Evolutionary conservation across 768 basidiomycete genomes (phyloP).

Genomic region (Tricholoma furcatifolium): DNA sequence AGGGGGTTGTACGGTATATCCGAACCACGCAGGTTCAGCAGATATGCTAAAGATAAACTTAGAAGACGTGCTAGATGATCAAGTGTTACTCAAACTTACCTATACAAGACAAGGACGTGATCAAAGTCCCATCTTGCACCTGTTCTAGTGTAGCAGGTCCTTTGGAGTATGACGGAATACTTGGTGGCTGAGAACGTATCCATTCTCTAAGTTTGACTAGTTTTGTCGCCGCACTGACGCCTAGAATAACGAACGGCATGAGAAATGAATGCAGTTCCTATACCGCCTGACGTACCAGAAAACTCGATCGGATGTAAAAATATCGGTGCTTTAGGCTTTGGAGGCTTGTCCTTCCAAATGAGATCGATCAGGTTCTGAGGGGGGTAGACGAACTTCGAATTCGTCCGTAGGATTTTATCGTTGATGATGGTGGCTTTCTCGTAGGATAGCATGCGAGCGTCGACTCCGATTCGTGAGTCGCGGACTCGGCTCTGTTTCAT

Average conservation of each 20-base stretch:
- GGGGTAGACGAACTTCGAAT: conserved; percentile 74
- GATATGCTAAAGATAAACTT: conserved; percentile 55
- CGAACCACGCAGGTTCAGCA: conserved; percentile 84
- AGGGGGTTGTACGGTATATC: conserved; percentile 93
- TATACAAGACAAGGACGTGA: conserved; percentile 69
- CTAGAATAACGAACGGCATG: conserved; percentile 24
- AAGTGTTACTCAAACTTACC: conserved; percentile 44
- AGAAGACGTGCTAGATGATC: background rate
- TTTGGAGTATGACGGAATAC: conserved; percentile 63
- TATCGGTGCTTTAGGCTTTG: conserved; percentile 61
- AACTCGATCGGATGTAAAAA: conserved; percentile 73
- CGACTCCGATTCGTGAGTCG: conserved; percentile 68
- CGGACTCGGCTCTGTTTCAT: conserved; percentile 33
- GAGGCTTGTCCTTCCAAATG: conserved; percentile 76
- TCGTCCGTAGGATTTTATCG: conserved; percentile 47
- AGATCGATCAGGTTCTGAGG: conserved; percentile 83
- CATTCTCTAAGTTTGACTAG: conserved; percentile 68
- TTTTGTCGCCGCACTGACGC: conserved; percentile 67
- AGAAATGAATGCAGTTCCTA: background rate
- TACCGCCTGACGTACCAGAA: conserved; percentile 40
- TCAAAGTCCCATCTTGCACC: conserved; percentile 63
- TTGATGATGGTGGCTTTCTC: conserved; percentile 65
- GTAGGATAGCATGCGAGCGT: conserved; percentile 80
- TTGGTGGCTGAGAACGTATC: conserved; percentile 60
- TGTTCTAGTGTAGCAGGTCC: conserved; percentile 57